Percentiles rank a stretch among this genome's conserved stretches.
These are phyloP conservation scores for Claviceps sp. DNA, from an alignment of 2,329 filamentous ascomycete genomes.

Conservation along the genomic window DNA sequence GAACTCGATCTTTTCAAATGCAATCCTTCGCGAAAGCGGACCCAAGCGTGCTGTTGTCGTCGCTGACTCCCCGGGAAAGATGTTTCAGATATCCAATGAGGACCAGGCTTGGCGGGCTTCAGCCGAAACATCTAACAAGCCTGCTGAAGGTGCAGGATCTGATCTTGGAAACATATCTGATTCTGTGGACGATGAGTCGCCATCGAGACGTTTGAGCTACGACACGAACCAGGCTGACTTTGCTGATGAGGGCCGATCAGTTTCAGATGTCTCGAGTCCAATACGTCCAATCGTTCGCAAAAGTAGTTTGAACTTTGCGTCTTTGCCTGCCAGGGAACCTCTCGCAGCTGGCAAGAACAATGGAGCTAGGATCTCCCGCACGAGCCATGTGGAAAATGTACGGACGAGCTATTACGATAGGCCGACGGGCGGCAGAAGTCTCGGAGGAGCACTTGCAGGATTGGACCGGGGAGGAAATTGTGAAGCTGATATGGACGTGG, in stretches of 20 bases:
- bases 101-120: constrained; percentile 23
- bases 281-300: constrained; percentile 70
- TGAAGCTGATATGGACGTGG: constrained; percentile 42
- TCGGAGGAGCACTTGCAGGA: constrained; percentile 35
- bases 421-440: constrained; percentile 59
- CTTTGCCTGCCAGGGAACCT: constrained; percentile 81
- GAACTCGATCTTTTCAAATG: constrained; percentile 8
- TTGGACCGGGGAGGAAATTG: constrained; percentile 31
- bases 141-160: not conserved
- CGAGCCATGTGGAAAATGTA: constrained; percentile 63
- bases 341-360: constrained; percentile 74
- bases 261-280: constrained; percentile 60
- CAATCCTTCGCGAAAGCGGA: constrained; percentile 10
- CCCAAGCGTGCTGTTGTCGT: constrained; percentile 15
- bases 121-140: constrained; percentile 4
- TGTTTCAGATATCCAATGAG: constrained; percentile 31
- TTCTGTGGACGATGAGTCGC: constrained; percentile 3
- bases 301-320: constrained; percentile 89
- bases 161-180: not conserved
- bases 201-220: constrained; percentile 4
- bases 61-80: constrained; percentile 20
- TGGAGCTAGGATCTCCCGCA: constrained; percentile 57
- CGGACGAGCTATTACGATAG: constrained; percentile 62
- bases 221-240: constrained; percentile 1
- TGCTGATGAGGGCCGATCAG: constrained; percentile 39